Evolutionary conservation across 345 rosid genomes (phyloP).

Genomic region (Geranium rotundifolium): DNA sequence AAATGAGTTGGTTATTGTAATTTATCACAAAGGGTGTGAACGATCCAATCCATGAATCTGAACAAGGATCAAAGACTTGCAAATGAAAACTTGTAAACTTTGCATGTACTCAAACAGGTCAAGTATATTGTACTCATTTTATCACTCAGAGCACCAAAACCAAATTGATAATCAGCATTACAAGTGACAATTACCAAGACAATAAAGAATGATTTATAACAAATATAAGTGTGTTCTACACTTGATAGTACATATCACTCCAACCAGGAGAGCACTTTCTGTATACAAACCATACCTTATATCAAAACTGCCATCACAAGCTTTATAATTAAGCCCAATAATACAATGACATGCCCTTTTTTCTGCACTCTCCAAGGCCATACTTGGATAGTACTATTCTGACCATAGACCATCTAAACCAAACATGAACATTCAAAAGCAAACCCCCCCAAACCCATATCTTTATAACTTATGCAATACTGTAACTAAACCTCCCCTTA

Average conservation of each 20-base stretch:
- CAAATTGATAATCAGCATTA: no score
- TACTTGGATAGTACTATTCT: slow-evolving; percentile 3
- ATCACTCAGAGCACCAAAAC: no score
- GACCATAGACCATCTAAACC: slow-evolving; percentile 2
- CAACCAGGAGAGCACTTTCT: slow-evolving; percentile 11
- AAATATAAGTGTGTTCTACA: slow-evolving; percentile 7
- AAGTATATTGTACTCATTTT: no score
- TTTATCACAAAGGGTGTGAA: no score
- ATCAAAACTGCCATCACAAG: slow-evolving; percentile 19
- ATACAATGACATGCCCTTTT: slow-evolving; percentile 3
- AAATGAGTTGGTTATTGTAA: no score
- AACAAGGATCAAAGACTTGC: no score
- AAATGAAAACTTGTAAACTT: slow-evolving; percentile 5
- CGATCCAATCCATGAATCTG: no score
- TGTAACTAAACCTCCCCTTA: slow-evolving; percentile 5
- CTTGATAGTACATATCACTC: slow-evolving; percentile 5
- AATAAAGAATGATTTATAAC: background rate
- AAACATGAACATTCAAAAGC: slow-evolving; percentile 4
- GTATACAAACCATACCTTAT: slow-evolving; percentile 13
- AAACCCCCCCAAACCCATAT: slow-evolving; percentile 1
- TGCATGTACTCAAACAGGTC: background rate
- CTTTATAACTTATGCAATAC: no score
- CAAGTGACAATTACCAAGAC: background rate
- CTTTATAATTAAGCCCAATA: slow-evolving; percentile 5
- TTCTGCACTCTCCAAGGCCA: background rate